Evolutionary conservation across 2,329 filamentous ascomycete genomes (phyloP), one percentile per base, ranked within the genome.

Genomic region (Phialophora chinensis): DNA sequence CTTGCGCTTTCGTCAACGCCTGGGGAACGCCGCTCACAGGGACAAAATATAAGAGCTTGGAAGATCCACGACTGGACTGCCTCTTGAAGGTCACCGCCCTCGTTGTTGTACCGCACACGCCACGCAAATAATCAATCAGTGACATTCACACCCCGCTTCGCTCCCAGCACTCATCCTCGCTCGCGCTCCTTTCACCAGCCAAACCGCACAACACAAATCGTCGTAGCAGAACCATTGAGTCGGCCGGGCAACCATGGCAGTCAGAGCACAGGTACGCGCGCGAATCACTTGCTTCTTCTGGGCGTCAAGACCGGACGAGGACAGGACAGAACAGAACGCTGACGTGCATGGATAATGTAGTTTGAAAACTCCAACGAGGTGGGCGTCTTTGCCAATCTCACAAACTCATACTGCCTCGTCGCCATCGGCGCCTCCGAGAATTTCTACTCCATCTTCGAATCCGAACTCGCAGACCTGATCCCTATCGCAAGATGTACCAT

Each of bases 401-500:
- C 95, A 74, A 99, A 99, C 83, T 94, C 92, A 67, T 99, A 97
- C 81, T 93, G 93, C 74, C 86, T 99, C 75, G 92, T 97, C 74
- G 93, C 94, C 72, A 88, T 97, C 72, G 95, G 95, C 77, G 93
- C 92, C 74, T 97, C 92, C 77, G 93, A 97, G 85, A 98, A 98
- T 87, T 99, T 99, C 82, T 98, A 98, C 88, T 93, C 92, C 84
- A 88, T 98, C 79, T 98, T 99, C 83, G 95, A 99, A 85, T 90
- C 94, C 70, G 95, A 99, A 84, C 87, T 99, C 69, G 92, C 96
- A 84, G 95, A 98, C 83, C 89, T 97, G 70, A 94, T 99, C 75
- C 95, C 95, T 73, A 97, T 97, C 80, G 95, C 92, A 81, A 92
- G 95, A 82, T 93, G 92, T 73, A 97, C 94, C 66, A 98, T 99